A percentile compares a stretch with the other conserved stretches of the same genome.
These are phyloP conservation scores for Myxozyma nipponensis DNA, from an alignment of 805 yeast species.

Conservation along the genomic window DNA sequence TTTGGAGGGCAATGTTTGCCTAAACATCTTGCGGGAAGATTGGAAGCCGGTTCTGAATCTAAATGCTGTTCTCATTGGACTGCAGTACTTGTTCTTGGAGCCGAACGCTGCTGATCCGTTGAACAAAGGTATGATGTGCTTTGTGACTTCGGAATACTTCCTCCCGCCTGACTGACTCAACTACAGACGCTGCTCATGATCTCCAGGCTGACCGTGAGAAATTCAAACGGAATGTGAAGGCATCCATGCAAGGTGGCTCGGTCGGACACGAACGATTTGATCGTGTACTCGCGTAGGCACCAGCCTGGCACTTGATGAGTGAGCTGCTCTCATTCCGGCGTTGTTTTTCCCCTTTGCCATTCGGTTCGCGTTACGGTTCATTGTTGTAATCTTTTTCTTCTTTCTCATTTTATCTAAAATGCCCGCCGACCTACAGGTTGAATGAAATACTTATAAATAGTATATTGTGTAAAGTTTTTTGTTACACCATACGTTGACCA, in stretches of 20 bases:
- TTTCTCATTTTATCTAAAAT: no score
- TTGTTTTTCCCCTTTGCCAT: neutral
- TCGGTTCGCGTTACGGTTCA: no score
- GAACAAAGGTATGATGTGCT: slow-evolving; percentile 52
- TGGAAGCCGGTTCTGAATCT: slow-evolving; percentile 92
- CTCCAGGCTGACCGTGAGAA: slow-evolving; percentile 36
- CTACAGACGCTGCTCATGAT: slow-evolving; percentile 36
- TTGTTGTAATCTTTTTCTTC: no score
- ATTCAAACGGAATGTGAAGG: slow-evolving; percentile 56
- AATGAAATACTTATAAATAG: no score
- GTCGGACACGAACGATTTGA: slow-evolving; percentile 62
- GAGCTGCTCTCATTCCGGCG: neutral
- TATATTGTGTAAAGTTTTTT: no score
- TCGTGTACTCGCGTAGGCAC: slow-evolving; percentile 41
- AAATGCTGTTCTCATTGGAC: slow-evolving; percentile 76
- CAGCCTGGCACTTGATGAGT: neutral
- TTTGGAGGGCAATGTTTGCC: slow-evolving; percentile 81
- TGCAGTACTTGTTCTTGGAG: slow-evolving; percentile 78
- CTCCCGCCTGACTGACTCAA: neutral
- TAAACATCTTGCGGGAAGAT: slow-evolving; percentile 87
- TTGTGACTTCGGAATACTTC: neutral
- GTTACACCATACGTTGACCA: neutral
- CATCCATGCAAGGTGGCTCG: slow-evolving; percentile 69
- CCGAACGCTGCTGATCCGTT: slow-evolving; percentile 92
- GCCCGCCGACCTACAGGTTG: no score